phyloP scores from a whole-genome alignment of 768 basidiomycete species.

The Mrakia frigida region DNA sequence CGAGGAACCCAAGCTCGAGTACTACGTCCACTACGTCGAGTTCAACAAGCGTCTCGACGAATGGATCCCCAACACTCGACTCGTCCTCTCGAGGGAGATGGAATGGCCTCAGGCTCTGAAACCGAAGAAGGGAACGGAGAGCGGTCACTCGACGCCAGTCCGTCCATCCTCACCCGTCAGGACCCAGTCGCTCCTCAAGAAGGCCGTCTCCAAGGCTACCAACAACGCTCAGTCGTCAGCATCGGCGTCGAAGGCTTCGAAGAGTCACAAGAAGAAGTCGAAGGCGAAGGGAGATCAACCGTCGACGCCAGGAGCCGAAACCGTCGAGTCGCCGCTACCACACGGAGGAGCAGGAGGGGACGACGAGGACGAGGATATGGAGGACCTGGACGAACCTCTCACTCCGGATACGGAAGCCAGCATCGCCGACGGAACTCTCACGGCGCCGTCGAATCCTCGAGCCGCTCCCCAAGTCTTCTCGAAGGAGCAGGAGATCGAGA shows the following conservation, averaged over 20 bases:
- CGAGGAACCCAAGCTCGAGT: constrained; percentile 70
- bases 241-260: constrained; percentile 25
- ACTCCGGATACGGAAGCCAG: constrained; percentile 43
- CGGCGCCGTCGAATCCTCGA: constrained; percentile 49
- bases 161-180: constrained; percentile 33
- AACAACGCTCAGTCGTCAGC: constrained; percentile 36
- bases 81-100: constrained; percentile 76
- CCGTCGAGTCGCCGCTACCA: constrained; percentile 3
- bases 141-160: constrained; percentile 13
- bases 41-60: constrained; percentile 99
- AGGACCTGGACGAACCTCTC: constrained; percentile 56
- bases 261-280: constrained; percentile 27
- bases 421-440: constrained; percentile 20
- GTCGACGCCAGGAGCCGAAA: constrained; percentile 17
- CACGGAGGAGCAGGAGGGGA: neutral
- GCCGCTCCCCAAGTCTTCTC: constrained; percentile 66
- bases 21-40: constrained; percentile 96
- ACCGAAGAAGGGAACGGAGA: constrained; percentile 51
- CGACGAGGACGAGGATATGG: constrained; percentile 47
- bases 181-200: constrained; percentile 42
- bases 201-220: constrained; percentile 46
- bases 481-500: constrained; percentile 98
- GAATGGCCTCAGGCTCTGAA: constrained; percentile 72
- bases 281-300: constrained; percentile 31
- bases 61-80: constrained; percentile 84